A percentile compares a stretch with the other conserved stretches of the same genome.
Conservation (phyloP, 306 rosid genomes). For the Prunus salicina region DNA sequence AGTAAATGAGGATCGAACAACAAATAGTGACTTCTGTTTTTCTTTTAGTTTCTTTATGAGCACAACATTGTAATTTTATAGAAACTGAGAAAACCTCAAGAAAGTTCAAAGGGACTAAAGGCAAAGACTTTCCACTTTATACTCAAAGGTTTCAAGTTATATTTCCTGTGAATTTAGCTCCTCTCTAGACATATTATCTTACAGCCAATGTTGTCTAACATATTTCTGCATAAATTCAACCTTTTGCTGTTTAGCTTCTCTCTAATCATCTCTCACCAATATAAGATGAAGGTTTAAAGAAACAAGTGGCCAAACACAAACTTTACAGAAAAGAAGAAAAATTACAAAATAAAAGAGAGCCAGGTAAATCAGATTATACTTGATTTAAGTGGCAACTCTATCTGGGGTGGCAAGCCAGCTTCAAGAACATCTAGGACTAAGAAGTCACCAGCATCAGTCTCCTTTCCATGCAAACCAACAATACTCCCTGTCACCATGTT, state of each 20-base stretch:
- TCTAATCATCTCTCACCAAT: background rate
- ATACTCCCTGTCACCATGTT: constrained; percentile 54
- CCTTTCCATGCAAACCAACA: constrained; percentile 80
- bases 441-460: constrained; percentile 68
- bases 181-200: background rate
- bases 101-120: background rate
- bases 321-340: background rate
- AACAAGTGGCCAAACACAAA: background rate
- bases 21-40: background rate
- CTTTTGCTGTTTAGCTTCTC: background rate
- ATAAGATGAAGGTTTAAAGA: background rate
- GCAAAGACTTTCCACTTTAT: background rate
- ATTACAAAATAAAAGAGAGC: background rate
- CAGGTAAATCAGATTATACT: constrained; percentile 38
- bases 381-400: constrained; percentile 61
- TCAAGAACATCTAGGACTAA: constrained; percentile 78
- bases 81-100: constrained; percentile 14
- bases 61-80: background rate
- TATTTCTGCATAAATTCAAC: background rate
- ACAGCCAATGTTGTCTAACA: background rate
- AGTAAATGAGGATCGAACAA: background rate
- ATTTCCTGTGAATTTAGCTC: background rate
- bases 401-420: constrained; percentile 92
- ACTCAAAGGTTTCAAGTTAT: constrained; percentile 3
- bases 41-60: background rate